Base-by-base conservation (phyloP, 805 yeast genomes). In the Barnettozyma salicaria region DNA sequence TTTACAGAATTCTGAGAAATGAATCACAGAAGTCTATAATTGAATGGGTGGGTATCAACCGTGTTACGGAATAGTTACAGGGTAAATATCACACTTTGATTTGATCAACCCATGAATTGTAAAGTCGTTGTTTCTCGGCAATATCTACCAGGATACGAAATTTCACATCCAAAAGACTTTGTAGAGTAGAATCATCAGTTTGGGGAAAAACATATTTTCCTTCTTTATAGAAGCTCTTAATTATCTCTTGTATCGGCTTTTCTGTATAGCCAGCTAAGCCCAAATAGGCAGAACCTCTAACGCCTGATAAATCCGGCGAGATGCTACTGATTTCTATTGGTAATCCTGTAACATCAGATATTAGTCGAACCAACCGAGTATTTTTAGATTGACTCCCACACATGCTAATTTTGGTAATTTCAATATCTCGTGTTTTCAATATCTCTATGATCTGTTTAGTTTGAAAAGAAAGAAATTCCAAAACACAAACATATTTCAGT, bases 21-120 rank as follows among this genome's bases (percentile, higher is more conserved):
- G 83, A 80, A 40, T 70, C 83, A 39, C 92, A 88, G 51, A 78
- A 78, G 44, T 85, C 96, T 2, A 74, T 76, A 37, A 90, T 92
- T 34, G 77, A 72, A 44, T 65, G 75, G 66, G 70, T 68, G 7
- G 67, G 64, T 38, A 68, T 68, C n/a, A 59, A 58, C 23, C 60
- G 56, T 39, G 66, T 59, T 41, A 56, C 52, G 4, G 59, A 56
- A 19, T 53, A 34, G 41, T 9, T 9, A 18, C 6, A 27, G 14
- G 14, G 9, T 4, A 4, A 29, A 9, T 10, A 26, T 34, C 11
- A 11, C n/a, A 17, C 16, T 20, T 16, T 30, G 8, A 16, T 18
- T 3, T 36, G 6, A 28, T 57, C 48, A 12, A 62, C 41, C 32
- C 45, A 30, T 9, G 40, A 32, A 31, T 58, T 52, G 41, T 62